phyloP scores from a whole-genome alignment of 228 moss, liverwort and hornwort genomes.

The Sphagnum fallax region DNA sequence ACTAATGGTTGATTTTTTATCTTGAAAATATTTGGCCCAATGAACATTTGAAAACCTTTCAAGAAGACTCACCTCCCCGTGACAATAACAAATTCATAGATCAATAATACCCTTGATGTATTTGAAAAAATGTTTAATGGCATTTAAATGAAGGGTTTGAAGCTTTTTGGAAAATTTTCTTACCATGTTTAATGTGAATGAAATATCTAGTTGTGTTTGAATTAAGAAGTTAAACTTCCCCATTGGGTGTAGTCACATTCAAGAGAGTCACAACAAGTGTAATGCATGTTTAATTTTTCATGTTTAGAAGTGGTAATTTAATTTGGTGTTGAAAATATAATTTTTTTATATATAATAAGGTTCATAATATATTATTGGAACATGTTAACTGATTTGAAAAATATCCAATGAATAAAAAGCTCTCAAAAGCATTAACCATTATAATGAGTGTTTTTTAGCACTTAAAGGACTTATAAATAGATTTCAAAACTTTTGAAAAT shows the following conservation, averaged over 20 bases:
- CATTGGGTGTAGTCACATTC: neutral
- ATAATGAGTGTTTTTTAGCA: too few relatives aligned
- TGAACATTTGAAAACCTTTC: neutral
- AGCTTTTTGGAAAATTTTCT: neutral
- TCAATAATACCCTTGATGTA: slow-evolving; percentile 3
- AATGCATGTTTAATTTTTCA: too few relatives aligned
- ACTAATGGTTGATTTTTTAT: neutral
- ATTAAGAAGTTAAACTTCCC: neutral
- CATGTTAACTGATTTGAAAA: too few relatives aligned
- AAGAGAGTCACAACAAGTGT: neutral
- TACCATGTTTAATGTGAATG: neutral
- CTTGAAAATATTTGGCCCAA: neutral
- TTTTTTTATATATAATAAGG: too few relatives aligned
- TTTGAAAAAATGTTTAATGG: neutral
- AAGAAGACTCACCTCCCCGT: neutral
- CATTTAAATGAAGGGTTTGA: neutral
- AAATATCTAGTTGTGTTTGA: neutral
- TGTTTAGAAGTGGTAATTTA: too few relatives aligned
- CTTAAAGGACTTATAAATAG: too few relatives aligned
- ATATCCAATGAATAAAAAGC: too few relatives aligned
- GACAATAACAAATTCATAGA: neutral
- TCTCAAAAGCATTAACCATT: too few relatives aligned
- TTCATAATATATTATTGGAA: too few relatives aligned
- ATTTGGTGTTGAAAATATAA: too few relatives aligned
- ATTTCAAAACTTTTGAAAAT: too few relatives aligned